Evolutionary conservation across 176 grass and related monocot species (phyloP).

Genomic region (Oryza nivara): DNA sequence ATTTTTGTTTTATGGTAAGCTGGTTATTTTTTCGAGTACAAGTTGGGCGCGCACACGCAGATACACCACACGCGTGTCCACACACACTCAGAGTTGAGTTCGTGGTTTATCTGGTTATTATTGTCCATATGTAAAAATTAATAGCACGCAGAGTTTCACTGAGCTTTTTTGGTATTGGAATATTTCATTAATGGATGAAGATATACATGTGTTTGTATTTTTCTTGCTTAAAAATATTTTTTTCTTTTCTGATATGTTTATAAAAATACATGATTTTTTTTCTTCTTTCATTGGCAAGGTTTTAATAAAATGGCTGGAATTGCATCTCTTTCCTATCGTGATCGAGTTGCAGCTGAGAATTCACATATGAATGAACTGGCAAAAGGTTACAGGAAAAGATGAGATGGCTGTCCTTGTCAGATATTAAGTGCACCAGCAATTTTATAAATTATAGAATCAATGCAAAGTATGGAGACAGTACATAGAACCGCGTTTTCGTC

Average conservation of each 20-base stretch:
- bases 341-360: background rate
- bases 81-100: no score
- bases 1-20: background rate
- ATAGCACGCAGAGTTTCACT: background rate
- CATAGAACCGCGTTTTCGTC: conserved; percentile 34
- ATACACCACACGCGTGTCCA: no score
- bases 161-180: background rate
- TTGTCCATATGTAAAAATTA: background rate
- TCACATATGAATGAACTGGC: background rate
- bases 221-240: background rate
- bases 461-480: conserved; percentile 2
- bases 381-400: background rate
- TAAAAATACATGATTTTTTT: background rate
- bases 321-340: background rate
- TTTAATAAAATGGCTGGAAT: background rate
- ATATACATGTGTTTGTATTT: no score
- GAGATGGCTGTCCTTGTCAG: conserved; percentile 29
- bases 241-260: background rate
- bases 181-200: no score
- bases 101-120: no score
- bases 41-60: no score
- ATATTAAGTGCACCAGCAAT: background rate
- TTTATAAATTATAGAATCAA: conserved; percentile 24
- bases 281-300: background rate
- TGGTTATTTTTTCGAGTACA: no score